Evolutionary conservation across 345 rosid genomes (phyloP).

Genomic region (Triadica sebifera): DNA sequence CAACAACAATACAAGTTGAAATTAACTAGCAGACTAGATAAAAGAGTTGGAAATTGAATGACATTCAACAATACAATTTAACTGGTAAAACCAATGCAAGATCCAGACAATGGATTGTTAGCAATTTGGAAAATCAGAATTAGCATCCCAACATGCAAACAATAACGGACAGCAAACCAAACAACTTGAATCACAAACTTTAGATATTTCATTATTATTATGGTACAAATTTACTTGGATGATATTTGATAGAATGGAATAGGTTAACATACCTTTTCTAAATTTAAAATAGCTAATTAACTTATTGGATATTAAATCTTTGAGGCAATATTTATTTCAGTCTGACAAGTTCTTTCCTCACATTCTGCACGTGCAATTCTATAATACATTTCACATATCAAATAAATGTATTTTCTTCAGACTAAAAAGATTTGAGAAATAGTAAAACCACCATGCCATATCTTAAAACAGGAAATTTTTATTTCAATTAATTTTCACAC

Average conservation of each 20-base stretch:
- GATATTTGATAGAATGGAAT: not conserved
- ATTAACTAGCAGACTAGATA: not conserved
- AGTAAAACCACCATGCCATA: not conserved
- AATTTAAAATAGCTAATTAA: not conserved
- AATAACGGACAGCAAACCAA: not conserved
- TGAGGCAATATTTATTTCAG: not conserved
- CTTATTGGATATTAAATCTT: not conserved
- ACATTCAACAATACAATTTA: not conserved
- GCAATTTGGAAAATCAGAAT: not conserved
- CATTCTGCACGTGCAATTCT: not conserved
- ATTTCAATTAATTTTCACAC: no score
- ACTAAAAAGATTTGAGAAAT: not conserved
- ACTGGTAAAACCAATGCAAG: not conserved
- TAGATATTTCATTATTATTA: not conserved
- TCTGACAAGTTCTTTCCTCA: not conserved
- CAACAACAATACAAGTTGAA: slow-evolving; percentile 21
- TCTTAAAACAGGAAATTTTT: not conserved
- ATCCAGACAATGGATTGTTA: not conserved
- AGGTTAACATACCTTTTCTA: not conserved
- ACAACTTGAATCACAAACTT: not conserved
- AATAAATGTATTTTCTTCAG: not conserved
- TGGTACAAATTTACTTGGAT: not conserved
- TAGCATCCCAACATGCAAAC: not conserved
- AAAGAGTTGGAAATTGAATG: not conserved
- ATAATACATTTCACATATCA: no score